Base-by-base conservation (phyloP, 371 early-diverging fungal species). In the Thermomucor indicae-seudaticae region DNA sequence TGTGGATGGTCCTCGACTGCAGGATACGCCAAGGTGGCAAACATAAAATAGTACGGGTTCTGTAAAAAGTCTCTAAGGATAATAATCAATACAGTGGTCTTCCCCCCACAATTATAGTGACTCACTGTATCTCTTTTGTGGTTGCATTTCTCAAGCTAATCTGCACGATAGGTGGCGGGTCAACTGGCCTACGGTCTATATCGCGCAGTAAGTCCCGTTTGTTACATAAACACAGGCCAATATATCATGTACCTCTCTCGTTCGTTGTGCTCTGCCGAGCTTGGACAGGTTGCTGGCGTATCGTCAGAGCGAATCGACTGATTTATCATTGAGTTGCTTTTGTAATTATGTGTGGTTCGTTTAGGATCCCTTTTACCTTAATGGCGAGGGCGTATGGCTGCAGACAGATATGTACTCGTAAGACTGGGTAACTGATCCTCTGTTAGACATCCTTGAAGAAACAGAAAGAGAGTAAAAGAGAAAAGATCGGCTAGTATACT, bases 51-150 rank as follows among this genome's bases (percentile, higher is more conserved):
- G 29, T 61, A 65, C 14, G 70, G 62, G 24, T 63, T 65, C 55
- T 75, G 86, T 19, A 87, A 75, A 51, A 80, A 88, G n/a, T 78
- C 64, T 57, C 85, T 87, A n/a, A n/a, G n/a, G n/a, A n/a, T n/a
- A n/a, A n/a, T n/a, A n/a, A n/a, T n/a, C n/a, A n/a, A n/a, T n/a
- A n/a, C n/a, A n/a, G n/a, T n/a, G n/a, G n/a, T n/a, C n/a, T n/a
- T n/a, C n/a, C n/a, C n/a, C n/a, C n/a, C n/a, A n/a, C n/a, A n/a
- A n/a, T n/a, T n/a, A n/a, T n/a, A n/a, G n/a, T n/a, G n/a, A 37
- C 38, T 42, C 46, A 47, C 55, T 51, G 60, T 11, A 24, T 51
- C 23, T 47, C 58, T 58, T 47, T 43, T 14, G 51, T 23, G 10
- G 53, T 38, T 6, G 47, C 52, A 41, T 43, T 43, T 19, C 43